phyloP scores from a whole-genome alignment of 192 early-diverging fungal species.

The Coemansia sp. region DNA sequence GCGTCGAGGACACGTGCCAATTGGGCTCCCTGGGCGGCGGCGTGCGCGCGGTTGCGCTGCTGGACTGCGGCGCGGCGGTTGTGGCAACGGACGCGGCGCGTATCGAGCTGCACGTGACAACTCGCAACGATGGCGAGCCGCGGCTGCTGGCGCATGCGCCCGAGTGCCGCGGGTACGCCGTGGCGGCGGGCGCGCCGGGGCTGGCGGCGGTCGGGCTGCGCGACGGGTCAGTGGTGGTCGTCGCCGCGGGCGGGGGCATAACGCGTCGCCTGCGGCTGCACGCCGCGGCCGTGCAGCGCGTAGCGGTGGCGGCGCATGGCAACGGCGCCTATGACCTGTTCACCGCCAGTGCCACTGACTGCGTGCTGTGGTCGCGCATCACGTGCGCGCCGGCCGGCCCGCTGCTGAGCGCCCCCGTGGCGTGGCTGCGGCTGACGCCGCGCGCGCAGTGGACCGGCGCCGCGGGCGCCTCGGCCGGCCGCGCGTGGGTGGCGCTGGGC shows the following conservation, averaged over 20 bases:
- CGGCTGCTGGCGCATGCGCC: not conserved
- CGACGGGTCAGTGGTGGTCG: conserved; percentile 23
- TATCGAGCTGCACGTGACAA: conserved; percentile 6
- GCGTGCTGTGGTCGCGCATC: conserved; percentile 5
- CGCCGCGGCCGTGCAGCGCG: not conserved
- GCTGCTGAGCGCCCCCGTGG: no score
- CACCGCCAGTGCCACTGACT: not conserved
- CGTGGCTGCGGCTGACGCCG: no score
- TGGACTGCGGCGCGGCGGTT: conserved; percentile 18
- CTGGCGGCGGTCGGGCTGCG: conserved; percentile 24
- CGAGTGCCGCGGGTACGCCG: conserved; percentile 16
- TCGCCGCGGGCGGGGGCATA: not conserved
- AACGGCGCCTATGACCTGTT: not conserved
- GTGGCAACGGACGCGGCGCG: conserved; percentile 50
- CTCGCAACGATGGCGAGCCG: not conserved
- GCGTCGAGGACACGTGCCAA: no score
- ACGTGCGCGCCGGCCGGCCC: not conserved
- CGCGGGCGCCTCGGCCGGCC: not conserved
- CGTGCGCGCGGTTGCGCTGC: conserved; percentile 51
- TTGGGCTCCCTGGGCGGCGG: conserved; percentile 16
- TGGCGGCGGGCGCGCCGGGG: not conserved
- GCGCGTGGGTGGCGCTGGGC: conserved; percentile 12
- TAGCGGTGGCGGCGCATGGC: not conserved
- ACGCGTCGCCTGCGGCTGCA: not conserved
- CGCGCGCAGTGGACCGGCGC: not conserved